phyloP scores from a whole-genome alignment of 805 yeast genomes.

The Kluyveromyces lactis region DNA sequence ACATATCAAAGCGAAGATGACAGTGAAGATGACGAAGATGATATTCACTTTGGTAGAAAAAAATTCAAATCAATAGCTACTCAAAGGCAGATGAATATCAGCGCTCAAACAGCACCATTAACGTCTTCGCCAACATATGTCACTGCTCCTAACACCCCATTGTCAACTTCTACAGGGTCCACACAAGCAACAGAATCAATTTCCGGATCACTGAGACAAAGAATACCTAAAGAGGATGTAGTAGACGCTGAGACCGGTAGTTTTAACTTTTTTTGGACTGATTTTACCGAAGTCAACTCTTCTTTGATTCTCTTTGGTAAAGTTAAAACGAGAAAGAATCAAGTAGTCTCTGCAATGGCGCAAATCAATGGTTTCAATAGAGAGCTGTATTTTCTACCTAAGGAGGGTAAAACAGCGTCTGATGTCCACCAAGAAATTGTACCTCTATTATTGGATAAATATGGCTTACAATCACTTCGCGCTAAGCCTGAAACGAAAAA shows the following conservation, averaged over 20 bases:
- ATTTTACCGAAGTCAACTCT: constrained; percentile 70
- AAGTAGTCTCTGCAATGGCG: constrained; percentile 63
- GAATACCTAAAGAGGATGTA: constrained; percentile 22
- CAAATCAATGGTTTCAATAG: constrained; percentile 64
- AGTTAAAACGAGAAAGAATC: constrained; percentile 48
- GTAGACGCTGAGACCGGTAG: constrained; percentile 35
- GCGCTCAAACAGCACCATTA: constrained; percentile 14
- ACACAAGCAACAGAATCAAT: not conserved
- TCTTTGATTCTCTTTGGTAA: constrained; percentile 75
- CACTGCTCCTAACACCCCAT: constrained; percentile 29
- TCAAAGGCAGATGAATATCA: constrained; percentile 20
- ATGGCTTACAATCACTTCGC: constrained; percentile 52
- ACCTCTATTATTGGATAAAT: constrained; percentile 53
- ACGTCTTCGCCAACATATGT: constrained; percentile 21
- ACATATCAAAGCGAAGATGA: constrained; percentile 4
- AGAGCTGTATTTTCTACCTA: constrained; percentile 73
- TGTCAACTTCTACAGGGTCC: not conserved
- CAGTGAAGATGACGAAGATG: constrained; percentile 25
- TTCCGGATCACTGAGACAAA: constrained; percentile 8
- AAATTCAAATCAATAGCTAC: constrained; percentile 23
- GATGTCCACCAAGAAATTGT: constrained; percentile 76
- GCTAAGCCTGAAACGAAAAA: constrained; percentile 67
- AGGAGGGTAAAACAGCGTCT: constrained; percentile 43
- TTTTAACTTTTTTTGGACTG: constrained; percentile 83
- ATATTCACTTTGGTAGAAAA: constrained; percentile 22